Evolutionary conservation across 2,329 filamentous ascomycete genomes (phyloP).

Genomic region (Clarireedia monteithiana): DNA sequence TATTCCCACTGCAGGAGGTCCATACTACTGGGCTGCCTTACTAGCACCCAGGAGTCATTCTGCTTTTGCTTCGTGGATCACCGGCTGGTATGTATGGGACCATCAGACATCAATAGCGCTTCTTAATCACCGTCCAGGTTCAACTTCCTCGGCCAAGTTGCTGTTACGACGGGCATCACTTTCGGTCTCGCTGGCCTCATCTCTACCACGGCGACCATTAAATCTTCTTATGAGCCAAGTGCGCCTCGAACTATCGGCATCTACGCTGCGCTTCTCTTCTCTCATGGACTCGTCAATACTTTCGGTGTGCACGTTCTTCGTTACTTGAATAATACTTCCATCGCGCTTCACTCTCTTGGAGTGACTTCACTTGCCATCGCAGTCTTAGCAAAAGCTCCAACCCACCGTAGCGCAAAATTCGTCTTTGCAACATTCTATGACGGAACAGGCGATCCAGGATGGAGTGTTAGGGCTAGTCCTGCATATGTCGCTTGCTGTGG

Average conservation of each 20-base stretch:
- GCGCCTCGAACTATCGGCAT: constrained; percentile 48
- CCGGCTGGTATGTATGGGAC: constrained; percentile 31
- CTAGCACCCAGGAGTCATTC: constrained; percentile 41
- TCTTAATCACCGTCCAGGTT: constrained; percentile 28
- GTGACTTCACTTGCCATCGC: constrained; percentile 46
- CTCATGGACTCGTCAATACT: constrained; percentile 47
- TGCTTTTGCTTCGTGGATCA: constrained; percentile 40
- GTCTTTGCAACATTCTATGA: constrained; percentile 48
- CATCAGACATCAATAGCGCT: neutral
- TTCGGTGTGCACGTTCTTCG: constrained; percentile 49
- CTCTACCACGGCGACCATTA: constrained; percentile 37
- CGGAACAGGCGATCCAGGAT: constrained; percentile 44
- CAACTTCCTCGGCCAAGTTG: constrained; percentile 41
- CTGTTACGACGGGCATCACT: constrained; percentile 41
- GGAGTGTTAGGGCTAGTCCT: constrained; percentile 43
- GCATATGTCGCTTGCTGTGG: constrained; percentile 49
- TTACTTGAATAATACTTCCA: constrained; percentile 49
- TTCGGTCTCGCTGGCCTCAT: constrained; percentile 40
- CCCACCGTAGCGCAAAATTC: constrained; percentile 45
- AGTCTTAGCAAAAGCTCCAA: constrained; percentile 49
- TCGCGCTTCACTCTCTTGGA: constrained; percentile 46
- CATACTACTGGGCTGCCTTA: constrained; percentile 54
- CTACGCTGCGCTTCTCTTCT: constrained; percentile 47
- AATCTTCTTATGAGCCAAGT: constrained; percentile 35
- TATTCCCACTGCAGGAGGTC: constrained; percentile 49